A percentile compares a stretch with the other conserved stretches of the same genome.
phyloP scores from a whole-genome alignment of 768 basidiomycete genomes.

The Pholiota molesta region DNA sequence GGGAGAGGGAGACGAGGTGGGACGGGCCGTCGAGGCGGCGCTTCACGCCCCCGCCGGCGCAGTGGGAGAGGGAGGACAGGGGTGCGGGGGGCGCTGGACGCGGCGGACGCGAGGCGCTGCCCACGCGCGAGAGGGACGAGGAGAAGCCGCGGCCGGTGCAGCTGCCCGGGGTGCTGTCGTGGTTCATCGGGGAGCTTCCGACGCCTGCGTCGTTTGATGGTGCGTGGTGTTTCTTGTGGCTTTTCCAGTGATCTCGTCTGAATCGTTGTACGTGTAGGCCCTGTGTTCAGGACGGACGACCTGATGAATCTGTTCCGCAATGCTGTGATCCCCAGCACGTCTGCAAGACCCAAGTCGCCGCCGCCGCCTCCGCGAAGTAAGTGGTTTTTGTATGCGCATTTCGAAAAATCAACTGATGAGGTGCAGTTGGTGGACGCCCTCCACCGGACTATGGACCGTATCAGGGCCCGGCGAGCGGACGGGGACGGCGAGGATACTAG shows the following conservation, averaged over 20 bases:
- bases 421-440: constrained; percentile 61
- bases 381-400: constrained; percentile 19
- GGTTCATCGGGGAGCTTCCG: constrained; percentile 86
- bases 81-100: constrained; percentile 10
- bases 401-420: background rate
- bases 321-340: constrained; percentile 74
- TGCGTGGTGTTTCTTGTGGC: constrained; percentile 37
- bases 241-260: constrained; percentile 2
- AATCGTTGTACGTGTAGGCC: constrained; percentile 52
- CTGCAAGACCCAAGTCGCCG: constrained; percentile 54
- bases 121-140: constrained; percentile 31
- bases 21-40: constrained; percentile 49
- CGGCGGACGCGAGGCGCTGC: constrained; percentile 15
- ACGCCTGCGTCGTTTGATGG: constrained; percentile 79
- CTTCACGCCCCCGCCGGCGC: constrained; percentile 43
- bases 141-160: constrained; percentile 40
- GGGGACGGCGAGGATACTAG: constrained; percentile 28
- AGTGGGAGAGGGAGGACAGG: constrained; percentile 48
- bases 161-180: constrained; percentile 67
- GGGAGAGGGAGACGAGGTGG: constrained; percentile 36
- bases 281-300: constrained; percentile 89
- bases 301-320: constrained; percentile 83
- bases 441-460: constrained; percentile 89
- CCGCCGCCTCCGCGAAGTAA: constrained; percentile 56
- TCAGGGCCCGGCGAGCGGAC: constrained; percentile 59